A percentile compares a stretch with the other conserved stretches of the same genome.
These are phyloP conservation scores for Chlorociboria aeruginascens DNA, from an alignment of 495 filamentous ascomycete genomes.

Conservation along the genomic window DNA sequence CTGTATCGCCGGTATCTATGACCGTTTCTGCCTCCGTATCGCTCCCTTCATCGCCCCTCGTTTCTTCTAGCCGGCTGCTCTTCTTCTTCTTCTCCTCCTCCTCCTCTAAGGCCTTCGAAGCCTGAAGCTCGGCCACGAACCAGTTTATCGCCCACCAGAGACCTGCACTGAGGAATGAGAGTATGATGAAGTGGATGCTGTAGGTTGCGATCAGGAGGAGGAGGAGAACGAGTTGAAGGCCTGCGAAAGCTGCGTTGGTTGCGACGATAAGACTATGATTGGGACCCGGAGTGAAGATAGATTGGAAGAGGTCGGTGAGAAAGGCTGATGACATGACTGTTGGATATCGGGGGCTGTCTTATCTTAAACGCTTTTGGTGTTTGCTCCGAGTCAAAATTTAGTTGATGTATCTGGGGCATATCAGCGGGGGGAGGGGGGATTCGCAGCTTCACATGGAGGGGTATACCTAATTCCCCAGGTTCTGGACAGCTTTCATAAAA, in stretches of 20 bases:
- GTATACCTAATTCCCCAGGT: no score
- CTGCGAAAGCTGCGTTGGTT: constrained; percentile 80
- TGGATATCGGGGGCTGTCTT: background rate
- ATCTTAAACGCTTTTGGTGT: no score
- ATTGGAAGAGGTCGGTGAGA: constrained; percentile 70
- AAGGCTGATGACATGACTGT: constrained; percentile 67
- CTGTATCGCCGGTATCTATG: constrained; percentile 1
- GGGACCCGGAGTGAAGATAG: constrained; percentile 44
- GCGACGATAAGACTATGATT: constrained; percentile 81
- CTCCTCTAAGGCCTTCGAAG: constrained; percentile 51
- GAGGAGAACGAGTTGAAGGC: constrained; percentile 68
- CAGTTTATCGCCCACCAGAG: constrained; percentile 94
- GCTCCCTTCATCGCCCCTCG: constrained; percentile 12
- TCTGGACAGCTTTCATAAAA: no score
- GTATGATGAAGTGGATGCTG: constrained; percentile 75
- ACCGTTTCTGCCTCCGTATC: constrained; percentile 40
- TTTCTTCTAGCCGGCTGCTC: constrained; percentile 20
- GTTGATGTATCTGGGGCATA: no score
- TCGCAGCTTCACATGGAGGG: no score
- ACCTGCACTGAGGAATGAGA: constrained; percentile 65
- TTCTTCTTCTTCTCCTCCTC: constrained; percentile 34
- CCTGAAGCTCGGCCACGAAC: constrained; percentile 74
- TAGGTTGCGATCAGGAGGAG: constrained; percentile 67
- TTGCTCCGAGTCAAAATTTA: no score
- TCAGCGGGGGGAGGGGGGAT: no score